These are phyloP conservation scores for Hymenoscyphus linearis DNA, from an alignment of 2,329 filamentous ascomycete genomes.

Conservation along the genomic window DNA sequence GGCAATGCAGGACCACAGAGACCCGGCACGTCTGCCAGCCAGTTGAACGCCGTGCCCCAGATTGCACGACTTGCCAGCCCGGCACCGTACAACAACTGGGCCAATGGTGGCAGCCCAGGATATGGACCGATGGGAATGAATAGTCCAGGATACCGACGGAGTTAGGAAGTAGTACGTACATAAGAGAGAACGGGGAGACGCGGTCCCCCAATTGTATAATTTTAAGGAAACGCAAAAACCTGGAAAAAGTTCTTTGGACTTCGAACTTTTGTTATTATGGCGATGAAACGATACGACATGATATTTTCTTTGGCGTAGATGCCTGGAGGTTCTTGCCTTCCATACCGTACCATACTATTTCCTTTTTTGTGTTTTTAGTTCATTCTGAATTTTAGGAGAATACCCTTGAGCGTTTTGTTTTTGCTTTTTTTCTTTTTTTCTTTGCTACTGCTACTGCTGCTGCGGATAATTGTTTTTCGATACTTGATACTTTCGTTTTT, in stretches of 20 bases:
- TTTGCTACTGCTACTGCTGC: too few species aligned
- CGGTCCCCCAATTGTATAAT: neutral
- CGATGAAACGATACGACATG: neutral
- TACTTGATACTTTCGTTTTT: too few species aligned
- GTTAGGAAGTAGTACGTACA: neutral
- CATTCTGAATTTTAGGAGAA: neutral
- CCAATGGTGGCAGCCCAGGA: slow-evolving; percentile 7
- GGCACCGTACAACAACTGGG: slow-evolving; percentile 16
- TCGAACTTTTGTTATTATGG: too few species aligned
- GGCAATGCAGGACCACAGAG: slow-evolving; percentile 11
- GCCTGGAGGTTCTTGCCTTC: neutral
- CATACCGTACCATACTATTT: neutral
- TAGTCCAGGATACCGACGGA: slow-evolving; percentile 8
- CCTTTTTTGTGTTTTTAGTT: neutral
- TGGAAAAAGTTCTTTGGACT: too few species aligned
- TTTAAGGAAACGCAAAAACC: neutral
- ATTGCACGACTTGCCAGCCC: slow-evolving; percentile 17
- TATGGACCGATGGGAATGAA: neutral
- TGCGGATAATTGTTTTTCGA: too few species aligned
- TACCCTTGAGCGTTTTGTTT: neutral
- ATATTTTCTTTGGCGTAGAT: neutral
- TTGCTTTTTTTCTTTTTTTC: neutral
- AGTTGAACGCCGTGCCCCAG: neutral
- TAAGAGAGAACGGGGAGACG: neutral
- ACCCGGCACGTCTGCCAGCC: slow-evolving; percentile 13